Percentiles rank a stretch among this genome's conserved stretches.
These are phyloP conservation scores for Cutaneotrichosporon cavernicola DNA, from an alignment of 1,284 basidiomycete genomes.

Conservation along the genomic window DNA sequence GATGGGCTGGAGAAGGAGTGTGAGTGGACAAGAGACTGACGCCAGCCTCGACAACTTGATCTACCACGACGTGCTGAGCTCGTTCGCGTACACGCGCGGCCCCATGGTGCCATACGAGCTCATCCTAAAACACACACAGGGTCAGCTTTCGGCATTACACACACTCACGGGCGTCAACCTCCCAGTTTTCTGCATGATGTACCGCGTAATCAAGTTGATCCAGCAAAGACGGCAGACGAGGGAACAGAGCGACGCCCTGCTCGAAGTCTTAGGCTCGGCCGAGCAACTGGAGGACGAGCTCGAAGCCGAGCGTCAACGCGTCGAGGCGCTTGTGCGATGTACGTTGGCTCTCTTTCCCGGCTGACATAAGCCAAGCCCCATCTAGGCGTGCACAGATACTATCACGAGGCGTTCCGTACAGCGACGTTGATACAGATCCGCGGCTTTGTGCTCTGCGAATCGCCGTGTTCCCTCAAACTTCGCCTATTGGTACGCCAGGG, in stretches of 20 bases:
- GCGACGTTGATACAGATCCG: constrained; percentile 3
- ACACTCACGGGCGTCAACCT: constrained; percentile 6
- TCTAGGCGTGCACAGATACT: constrained; percentile 2
- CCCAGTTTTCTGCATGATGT: constrained; percentile 6
- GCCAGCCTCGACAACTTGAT: constrained; percentile 5
- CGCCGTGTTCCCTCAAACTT: constrained; percentile 1
- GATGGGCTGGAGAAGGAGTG: too few species aligned
- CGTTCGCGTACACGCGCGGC: constrained; percentile 2
- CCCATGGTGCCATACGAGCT: constrained; percentile 6
- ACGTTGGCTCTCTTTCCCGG: not conserved
- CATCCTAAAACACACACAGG: constrained; percentile 4
- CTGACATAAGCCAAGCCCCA: not conserved
- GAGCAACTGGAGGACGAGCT: constrained; percentile 8
- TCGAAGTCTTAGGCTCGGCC: not conserved
- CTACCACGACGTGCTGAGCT: constrained; percentile 8
- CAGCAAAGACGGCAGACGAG: not conserved
- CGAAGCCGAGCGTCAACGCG: constrained; percentile 1
- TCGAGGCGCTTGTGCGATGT: not conserved
- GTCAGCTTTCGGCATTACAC: not conserved
- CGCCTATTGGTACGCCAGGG: not conserved
- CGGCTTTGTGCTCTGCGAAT: constrained; percentile 5
- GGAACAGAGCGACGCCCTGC: not conserved
- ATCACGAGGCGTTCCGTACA: constrained; percentile 5
- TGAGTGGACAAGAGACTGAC: not conserved
- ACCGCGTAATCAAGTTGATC: constrained; percentile 3